Conservation (phyloP, 2,329 filamentous ascomycete species). For the Scedosporium dehoogii region DNA sequence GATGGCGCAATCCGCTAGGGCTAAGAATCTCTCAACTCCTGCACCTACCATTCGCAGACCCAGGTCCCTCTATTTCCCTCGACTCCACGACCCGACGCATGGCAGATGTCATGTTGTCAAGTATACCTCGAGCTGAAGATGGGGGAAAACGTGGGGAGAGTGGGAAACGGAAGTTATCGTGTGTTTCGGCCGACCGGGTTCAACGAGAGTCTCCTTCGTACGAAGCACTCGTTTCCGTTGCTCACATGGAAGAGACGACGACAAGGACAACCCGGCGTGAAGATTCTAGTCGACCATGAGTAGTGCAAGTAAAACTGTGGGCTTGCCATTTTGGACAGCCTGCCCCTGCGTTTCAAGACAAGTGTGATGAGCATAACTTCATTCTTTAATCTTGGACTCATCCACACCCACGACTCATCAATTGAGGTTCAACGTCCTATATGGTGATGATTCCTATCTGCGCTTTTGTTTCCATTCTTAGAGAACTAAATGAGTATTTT, state of each 20-base stretch:
- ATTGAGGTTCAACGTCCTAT: too few species aligned
- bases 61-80: not conserved
- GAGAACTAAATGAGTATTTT: too few species aligned
- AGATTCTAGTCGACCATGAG: not conserved
- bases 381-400: too few species aligned
- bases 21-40: not conserved
- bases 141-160: not conserved
- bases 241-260: not conserved
- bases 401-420: too few species aligned
- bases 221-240: not conserved
- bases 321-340: not conserved
- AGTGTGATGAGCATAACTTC: too few species aligned
- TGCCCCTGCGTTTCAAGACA: not conserved
- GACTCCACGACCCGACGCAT: not conserved
- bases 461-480: too few species aligned
- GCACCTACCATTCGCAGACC: not conserved
- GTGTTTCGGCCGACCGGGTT: not conserved
- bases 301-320: too few species aligned
- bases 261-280: not conserved
- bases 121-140: not conserved
- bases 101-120: not conserved
- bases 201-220: not conserved
- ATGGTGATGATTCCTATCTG: too few species aligned
- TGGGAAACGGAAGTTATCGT: not conserved
- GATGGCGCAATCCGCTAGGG: slow-evolving; percentile 1